A percentile compares a stretch with the other conserved stretches of the same genome.
Conservation (phyloP, 2,329 filamentous ascomycete species). For the Botrytis porri region DNA sequence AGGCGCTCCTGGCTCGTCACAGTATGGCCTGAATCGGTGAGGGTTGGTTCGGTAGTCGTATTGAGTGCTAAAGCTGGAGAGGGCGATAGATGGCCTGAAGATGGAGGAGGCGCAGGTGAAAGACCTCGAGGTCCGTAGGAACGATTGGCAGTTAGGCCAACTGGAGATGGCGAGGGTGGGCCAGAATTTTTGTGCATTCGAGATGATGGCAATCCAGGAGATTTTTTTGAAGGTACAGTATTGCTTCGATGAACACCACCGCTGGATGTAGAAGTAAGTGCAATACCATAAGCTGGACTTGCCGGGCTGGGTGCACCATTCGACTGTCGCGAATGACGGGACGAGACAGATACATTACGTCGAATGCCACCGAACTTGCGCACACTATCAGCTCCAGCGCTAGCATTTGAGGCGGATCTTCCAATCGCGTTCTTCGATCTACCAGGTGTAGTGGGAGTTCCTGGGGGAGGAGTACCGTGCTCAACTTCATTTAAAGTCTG, state of each 20-base stretch:
- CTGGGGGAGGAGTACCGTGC: constrained; percentile 58
- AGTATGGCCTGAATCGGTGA: constrained; percentile 29
- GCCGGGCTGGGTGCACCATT: constrained; percentile 68
- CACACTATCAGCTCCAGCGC: constrained; percentile 82
- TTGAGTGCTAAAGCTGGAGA: constrained; percentile 27
- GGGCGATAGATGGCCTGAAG: constrained; percentile 27
- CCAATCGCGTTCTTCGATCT: constrained; percentile 58
- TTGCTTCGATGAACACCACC: constrained; percentile 75
- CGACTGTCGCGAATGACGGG: constrained; percentile 77
- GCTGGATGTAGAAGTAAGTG: constrained; percentile 54
- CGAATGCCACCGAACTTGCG: constrained; percentile 76
- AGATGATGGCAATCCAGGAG: constrained; percentile 65
- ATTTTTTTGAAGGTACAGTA: constrained; percentile 88
- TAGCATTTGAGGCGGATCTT: constrained; percentile 82
- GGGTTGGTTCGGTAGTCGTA: constrained; percentile 26
- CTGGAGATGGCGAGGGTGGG: constrained; percentile 44
- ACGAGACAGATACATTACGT: constrained; percentile 89
- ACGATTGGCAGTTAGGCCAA: constrained; percentile 21
- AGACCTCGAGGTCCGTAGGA: constrained; percentile 28
- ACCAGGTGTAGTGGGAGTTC: constrained; percentile 50
- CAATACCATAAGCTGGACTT: constrained; percentile 54
- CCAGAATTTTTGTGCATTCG: constrained; percentile 62
- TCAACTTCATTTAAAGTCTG: constrained; percentile 60
- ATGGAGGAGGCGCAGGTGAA: constrained; percentile 26
- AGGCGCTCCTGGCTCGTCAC: constrained; percentile 50